Evolutionary conservation across 768 basidiomycete genomes (phyloP), one percentile per base, ranked within the genome.

Genomic region (Lactifluus echinatus): DNA sequence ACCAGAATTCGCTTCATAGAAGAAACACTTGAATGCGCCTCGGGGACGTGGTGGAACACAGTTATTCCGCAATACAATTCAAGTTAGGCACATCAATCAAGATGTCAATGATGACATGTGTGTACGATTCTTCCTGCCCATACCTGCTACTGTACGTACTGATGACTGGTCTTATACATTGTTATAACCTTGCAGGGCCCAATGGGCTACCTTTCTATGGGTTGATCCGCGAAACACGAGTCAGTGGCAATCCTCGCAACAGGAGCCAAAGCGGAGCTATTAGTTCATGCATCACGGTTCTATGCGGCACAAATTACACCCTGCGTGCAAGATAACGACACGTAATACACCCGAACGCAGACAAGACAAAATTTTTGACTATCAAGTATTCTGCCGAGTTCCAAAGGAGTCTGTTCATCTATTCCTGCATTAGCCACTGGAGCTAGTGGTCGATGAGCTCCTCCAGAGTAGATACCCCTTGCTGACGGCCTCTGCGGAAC

Each of bases 391-490:
- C 23, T 36, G 45, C 51, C 23, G 21, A 43, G 40, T 42, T n/a
- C 60, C 55, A 31, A 34, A 76, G 68, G n/a, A 66, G 68, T 6
- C 60, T 55, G 44, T 75, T 77, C 31, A 75, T 61, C 39, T 67
- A 65, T 21, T 71, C 68, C 0, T 71, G 64, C 26, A 62, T 65
- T 49, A 72, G 71, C 59, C 76, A 52, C 3, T 67, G 67, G 8
- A 67, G 60, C 72, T 73, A 78, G 53, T 77, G 76, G 1, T 70
- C 72, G 2, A 67, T 62, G 31, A 74, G 70, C 50, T 70, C 71
- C 51, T 59, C 66, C 8, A 68, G n/a, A n/a, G n/a, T n/a, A n/a
- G n/a, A n/a, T n/a, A n/a, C n/a, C n/a, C n/a, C n/a, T n/a, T n/a
- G n/a, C n/a, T n/a, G n/a, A n/a, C n/a, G n/a, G n/a, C n/a, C n/a